These are phyloP conservation scores for Ogataea dorogensis DNA, from an alignment of 805 yeast genomes.

Conservation along the genomic window DNA sequence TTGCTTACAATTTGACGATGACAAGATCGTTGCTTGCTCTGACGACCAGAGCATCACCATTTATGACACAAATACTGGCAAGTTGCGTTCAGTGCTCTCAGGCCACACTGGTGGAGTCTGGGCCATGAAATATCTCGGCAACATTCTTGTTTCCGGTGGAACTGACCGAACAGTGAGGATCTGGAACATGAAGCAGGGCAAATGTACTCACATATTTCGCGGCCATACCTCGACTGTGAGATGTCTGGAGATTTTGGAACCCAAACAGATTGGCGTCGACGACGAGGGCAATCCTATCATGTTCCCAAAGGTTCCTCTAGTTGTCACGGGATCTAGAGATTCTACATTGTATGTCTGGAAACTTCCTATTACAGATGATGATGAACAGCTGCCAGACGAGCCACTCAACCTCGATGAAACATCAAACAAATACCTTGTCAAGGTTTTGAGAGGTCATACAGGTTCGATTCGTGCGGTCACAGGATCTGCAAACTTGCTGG, in stretches of 20 bases:
- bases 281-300: slow-evolving; percentile 54
- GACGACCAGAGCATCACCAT: slow-evolving; percentile 83
- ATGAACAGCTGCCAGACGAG: slow-evolving; percentile 37
- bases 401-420: slow-evolving; percentile 39
- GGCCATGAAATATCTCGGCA: slow-evolving; percentile 88
- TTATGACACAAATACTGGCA: slow-evolving; percentile 74
- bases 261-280: slow-evolving; percentile 60
- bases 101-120: slow-evolving; percentile 99
- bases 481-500: slow-evolving; percentile 78
- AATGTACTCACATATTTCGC: slow-evolving; percentile 85
- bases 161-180: slow-evolving; percentile 92
- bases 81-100: slow-evolving; percentile 54
- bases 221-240: slow-evolving; percentile 94
- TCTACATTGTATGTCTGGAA: slow-evolving; percentile 75
- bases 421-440: slow-evolving; percentile 62
- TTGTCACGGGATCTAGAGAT: slow-evolving; percentile 87
- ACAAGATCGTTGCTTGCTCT: slow-evolving; percentile 87
- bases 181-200: slow-evolving; percentile 84
- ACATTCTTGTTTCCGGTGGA: slow-evolving; percentile 87
- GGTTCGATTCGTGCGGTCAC: slow-evolving; percentile 84
- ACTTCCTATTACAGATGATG: slow-evolving; percentile 51
- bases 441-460: slow-evolving; percentile 71
- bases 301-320: slow-evolving; percentile 63
- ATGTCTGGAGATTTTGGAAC: slow-evolving; percentile 80
- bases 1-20: slow-evolving; percentile 89